Percentiles rank a stretch among this genome's conserved stretches.
These are phyloP conservation scores for Rhizopogon vinicolor DNA, from an alignment of 768 basidiomycete species.

Conservation along the genomic window DNA sequence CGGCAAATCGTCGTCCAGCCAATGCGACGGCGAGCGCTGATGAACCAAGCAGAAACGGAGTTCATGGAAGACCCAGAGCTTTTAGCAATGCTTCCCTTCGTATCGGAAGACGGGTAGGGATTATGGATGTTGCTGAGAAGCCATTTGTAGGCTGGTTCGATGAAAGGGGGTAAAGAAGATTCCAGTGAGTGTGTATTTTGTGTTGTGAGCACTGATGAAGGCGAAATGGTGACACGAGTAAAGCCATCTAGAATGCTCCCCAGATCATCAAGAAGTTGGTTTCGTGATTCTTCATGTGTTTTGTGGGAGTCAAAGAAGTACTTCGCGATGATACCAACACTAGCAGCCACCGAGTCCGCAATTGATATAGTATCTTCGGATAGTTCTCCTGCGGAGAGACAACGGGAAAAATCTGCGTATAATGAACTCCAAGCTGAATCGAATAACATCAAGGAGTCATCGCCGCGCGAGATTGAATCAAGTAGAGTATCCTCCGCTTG, in stretches of 20 bases:
- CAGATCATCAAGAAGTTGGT: fast-evolving
- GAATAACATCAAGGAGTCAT: not conserved
- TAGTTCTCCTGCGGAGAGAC: not conserved
- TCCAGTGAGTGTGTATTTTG: not conserved
- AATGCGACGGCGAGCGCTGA: conserved; percentile 42
- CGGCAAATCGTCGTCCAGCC: conserved; percentile 46
- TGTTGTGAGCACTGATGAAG: not conserved
- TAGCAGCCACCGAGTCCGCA: not conserved
- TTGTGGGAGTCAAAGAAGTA: not conserved
- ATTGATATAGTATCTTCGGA: not conserved
- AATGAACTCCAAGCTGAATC: not conserved
- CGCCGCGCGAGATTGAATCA: not conserved
- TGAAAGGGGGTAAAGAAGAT: not conserved
- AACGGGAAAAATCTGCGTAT: not conserved
- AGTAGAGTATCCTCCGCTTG: not conserved
- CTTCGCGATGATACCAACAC: fast-evolving
- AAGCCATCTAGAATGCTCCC: not conserved
- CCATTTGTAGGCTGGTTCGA: conserved; percentile 33
- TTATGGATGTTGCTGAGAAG: conserved; percentile 42
- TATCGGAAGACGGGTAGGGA: conserved; percentile 41
- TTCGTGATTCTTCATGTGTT: not conserved
- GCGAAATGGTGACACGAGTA: not conserved
- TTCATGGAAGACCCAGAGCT: conserved; percentile 17
- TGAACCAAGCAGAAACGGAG: conserved; percentile 44
- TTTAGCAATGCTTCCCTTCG: conserved; percentile 24